A percentile compares a stretch with the other conserved stretches of the same genome.
Conservation (phyloP, 2,329 filamentous ascomycete genomes). For the Ilyonectria robusta region DNA sequence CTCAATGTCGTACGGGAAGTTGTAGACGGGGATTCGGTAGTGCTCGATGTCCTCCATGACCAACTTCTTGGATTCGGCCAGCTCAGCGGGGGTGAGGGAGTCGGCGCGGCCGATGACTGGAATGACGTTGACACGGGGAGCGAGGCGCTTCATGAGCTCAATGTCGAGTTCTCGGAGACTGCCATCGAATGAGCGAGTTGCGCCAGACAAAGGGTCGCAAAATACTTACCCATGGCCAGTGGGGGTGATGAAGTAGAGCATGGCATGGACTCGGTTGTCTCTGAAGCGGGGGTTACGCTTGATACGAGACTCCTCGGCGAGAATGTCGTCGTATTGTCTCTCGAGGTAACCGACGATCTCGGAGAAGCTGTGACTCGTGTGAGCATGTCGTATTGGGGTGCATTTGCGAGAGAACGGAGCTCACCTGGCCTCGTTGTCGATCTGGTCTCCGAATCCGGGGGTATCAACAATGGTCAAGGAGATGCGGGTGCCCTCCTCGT, state of each 20-base stretch:
- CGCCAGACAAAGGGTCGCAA: not conserved
- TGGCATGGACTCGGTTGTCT: slow-evolving; percentile 97
- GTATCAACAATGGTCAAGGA: slow-evolving; percentile 99
- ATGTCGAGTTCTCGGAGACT: slow-evolving; percentile 99
- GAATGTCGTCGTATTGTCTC: slow-evolving; percentile 99
- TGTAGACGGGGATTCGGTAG: slow-evolving; percentile 99
- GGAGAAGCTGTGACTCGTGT: slow-evolving; percentile 76
- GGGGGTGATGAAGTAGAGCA: slow-evolving; percentile 99
- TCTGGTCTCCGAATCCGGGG: slow-evolving; percentile 97
- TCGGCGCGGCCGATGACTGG: slow-evolving; percentile 99
- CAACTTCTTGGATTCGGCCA: slow-evolving; percentile 99
- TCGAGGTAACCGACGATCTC: slow-evolving; percentile 99
- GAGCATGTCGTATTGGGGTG: slow-evolving; percentile 20
- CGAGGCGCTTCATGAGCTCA: slow-evolving; percentile 99
- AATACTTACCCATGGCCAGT: slow-evolving; percentile 87
- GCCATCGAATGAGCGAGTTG: slow-evolving; percentile 10
- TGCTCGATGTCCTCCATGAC: slow-evolving; percentile 99
- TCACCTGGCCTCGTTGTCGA: slow-evolving; percentile 98
- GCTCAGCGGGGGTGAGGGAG: slow-evolving; percentile 93
- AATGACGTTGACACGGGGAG: slow-evolving; percentile 98
- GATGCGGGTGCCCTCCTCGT: slow-evolving; percentile 98
- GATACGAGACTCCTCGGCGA: slow-evolving; percentile 99
- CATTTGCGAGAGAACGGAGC: slow-evolving; percentile 33
- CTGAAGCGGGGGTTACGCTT: slow-evolving; percentile 99
- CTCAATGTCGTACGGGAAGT: slow-evolving; percentile 99